Conservation (phyloP, 2,329 filamentous ascomycete genomes). For the Lasiodiplodia theobromae region DNA sequence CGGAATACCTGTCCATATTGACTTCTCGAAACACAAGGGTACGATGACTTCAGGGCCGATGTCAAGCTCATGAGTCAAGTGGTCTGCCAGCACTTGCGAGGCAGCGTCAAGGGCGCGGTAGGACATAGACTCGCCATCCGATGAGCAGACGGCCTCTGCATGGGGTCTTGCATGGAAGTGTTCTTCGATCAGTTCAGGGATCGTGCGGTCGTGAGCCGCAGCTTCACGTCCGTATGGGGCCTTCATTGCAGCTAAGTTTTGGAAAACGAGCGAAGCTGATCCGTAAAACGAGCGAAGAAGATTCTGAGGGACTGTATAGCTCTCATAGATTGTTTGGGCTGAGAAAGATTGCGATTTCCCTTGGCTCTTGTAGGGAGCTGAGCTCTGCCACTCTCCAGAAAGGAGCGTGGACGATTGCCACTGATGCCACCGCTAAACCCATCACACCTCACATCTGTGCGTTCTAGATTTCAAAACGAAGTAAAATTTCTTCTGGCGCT, state of each 20-base stretch:
- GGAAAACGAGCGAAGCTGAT: neutral
- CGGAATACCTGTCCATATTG: slow-evolving; percentile 50
- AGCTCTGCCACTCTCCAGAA: neutral
- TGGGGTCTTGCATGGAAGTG: slow-evolving; percentile 33
- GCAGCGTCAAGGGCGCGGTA: slow-evolving; percentile 66
- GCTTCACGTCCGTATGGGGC: neutral
- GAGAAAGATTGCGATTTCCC: neutral
- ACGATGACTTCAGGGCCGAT: slow-evolving; percentile 65
- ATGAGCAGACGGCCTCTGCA: slow-evolving; percentile 25
- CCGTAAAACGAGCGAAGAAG: neutral
- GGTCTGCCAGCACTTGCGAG: slow-evolving; percentile 67
- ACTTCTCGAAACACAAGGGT: slow-evolving; percentile 80
- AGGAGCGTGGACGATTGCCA: neutral
- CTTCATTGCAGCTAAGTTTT: neutral
- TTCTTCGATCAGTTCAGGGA: slow-evolving; percentile 7
- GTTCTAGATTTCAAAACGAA: slow-evolving; percentile 8
- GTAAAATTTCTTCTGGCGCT: neutral
- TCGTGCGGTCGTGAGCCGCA: slow-evolving; percentile 34
- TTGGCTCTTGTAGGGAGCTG: neutral
- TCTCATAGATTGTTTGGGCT: neutral
- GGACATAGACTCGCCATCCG: slow-evolving; percentile 62
- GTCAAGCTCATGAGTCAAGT: slow-evolving; percentile 54
- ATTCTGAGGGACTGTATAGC: neutral
- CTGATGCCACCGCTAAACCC: neutral
- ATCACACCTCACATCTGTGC: neutral